Evolutionary conservation across 2,329 filamentous ascomycete species (phyloP), one percentile per base, ranked within the genome.

Genomic region (Ceratocystis huliohia): DNA sequence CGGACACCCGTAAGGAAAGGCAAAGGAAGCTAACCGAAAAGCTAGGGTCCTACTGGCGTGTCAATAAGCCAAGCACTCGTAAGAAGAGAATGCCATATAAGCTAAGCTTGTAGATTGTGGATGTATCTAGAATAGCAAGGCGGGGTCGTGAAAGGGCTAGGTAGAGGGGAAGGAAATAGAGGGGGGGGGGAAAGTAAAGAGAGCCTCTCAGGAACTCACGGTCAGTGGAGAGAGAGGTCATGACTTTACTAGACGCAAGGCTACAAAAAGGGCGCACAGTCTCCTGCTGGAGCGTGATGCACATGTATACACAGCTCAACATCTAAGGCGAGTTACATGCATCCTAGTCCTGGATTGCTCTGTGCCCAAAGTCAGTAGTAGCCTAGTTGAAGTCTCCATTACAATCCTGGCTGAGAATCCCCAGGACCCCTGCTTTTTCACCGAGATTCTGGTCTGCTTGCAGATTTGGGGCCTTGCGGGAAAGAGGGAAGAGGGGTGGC

Each of bases 371-470:
- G 53, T 7, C 28, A 57, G 5, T 33, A 33, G 25, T 33, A 33
- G 53, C 62, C 45, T 37, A 48, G 33, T 53, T n/a, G 65, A 48
- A 66, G 63, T 57, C 53, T 20, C 53, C 53, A 57, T 57, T 33
- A 57, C 53, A 30, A 57, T 57, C 53, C 53, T 57, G 53, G 28
- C 53, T 57, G 53, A 33, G 53, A 30, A 63, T 65, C 64, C 57
- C 59, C 46, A 41, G 50, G 45, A 68, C 61, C 66, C 66, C 65
- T 68, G 66, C 57, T 61, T 62, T 57, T 65, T 68, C 66, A 66
- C 66, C 68, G 66, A 69, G 64, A 68, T 66, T 66, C 50, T 65
- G 48, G 64, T 61, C 64, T 28, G 28, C 53, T 22, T 68, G 66
- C 66, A 68, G 48, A 37, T 57, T 46, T 30, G 44, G 33, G 61